Percentiles rank a stretch among this genome's conserved stretches.
These are phyloP conservation scores for Eucalyptus marginata DNA, from an alignment of 345 rosid species.

Conservation along the genomic window DNA sequence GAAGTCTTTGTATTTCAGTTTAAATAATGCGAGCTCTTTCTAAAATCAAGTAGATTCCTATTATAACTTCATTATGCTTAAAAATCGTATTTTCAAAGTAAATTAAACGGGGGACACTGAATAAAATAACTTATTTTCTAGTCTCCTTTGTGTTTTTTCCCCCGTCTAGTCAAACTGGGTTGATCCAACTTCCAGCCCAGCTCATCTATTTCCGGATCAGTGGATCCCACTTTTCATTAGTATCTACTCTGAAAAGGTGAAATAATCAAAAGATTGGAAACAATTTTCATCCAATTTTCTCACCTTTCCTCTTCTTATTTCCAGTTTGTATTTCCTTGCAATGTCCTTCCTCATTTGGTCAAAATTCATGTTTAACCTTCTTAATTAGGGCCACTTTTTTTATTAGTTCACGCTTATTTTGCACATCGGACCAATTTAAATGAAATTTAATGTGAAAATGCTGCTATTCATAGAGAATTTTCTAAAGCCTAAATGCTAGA, in stretches of 20 bases:
- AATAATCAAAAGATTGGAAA: no score
- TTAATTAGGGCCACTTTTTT: background rate
- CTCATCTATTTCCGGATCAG: no score
- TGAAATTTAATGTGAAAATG: no score
- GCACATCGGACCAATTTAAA: background rate
- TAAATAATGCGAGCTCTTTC: background rate
- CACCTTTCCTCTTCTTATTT: background rate
- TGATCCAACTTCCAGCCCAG: no score
- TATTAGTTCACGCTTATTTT: no score
- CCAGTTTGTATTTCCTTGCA: background rate
- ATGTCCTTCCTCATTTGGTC: background rate
- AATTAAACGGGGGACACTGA: background rate
- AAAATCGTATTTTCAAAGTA: background rate
- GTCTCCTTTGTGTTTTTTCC: no score
- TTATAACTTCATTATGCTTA: background rate
- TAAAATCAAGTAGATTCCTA: background rate
- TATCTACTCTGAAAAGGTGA: no score
- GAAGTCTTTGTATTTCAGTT: background rate
- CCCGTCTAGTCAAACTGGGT: no score
- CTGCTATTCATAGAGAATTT: no score
- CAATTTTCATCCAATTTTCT: no score
- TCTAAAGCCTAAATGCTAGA: no score
- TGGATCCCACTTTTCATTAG: no score
- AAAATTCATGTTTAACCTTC: background rate
- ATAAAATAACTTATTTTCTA: background rate